Evolutionary conservation across 1,139 yeast species (phyloP).

Genomic region (Hyphopichia wangnamkhiaoensis): DNA sequence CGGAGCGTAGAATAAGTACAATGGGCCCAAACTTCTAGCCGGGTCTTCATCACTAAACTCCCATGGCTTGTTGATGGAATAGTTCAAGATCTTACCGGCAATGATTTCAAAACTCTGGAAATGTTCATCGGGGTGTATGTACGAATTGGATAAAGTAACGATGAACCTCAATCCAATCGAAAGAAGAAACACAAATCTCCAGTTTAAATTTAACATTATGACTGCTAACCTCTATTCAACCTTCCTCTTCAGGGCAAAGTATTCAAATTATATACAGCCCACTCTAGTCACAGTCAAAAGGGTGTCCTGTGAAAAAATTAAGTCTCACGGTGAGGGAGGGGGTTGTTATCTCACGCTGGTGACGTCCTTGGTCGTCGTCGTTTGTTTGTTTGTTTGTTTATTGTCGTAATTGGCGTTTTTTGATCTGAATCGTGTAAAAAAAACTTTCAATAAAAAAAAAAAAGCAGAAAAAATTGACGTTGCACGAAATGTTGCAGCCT

Average conservation of each 20-base stretch:
- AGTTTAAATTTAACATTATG: constrained; percentile 16
- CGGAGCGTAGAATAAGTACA: constrained; percentile 73
- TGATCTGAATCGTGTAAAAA: no score
- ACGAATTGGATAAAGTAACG: constrained; percentile 71
- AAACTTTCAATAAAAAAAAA: no score
- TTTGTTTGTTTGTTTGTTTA: no score
- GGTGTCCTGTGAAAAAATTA: no score
- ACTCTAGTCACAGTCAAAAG: no score
- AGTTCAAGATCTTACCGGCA: constrained; percentile 49
- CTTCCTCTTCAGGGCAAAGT: no score
- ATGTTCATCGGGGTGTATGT: constrained; percentile 97
- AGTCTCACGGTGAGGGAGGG: no score
- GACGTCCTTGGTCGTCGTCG: no score
- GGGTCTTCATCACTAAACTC: constrained; percentile 65
- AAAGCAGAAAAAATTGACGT: no score
- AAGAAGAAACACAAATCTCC: constrained; percentile 49
- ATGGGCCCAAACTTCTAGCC: constrained; percentile 72
- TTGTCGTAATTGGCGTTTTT: no score
- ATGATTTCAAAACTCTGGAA: constrained; percentile 84
- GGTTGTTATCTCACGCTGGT: no score
- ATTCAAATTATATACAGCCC: not conserved
- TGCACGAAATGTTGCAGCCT: no score
- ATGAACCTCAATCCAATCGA: constrained; percentile 53
- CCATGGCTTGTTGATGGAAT: constrained; percentile 73
- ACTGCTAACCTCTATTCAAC: not conserved